phyloP scores from a whole-genome alignment of 768 basidiomycete species.

The Kwoniella shandongensis region DNA sequence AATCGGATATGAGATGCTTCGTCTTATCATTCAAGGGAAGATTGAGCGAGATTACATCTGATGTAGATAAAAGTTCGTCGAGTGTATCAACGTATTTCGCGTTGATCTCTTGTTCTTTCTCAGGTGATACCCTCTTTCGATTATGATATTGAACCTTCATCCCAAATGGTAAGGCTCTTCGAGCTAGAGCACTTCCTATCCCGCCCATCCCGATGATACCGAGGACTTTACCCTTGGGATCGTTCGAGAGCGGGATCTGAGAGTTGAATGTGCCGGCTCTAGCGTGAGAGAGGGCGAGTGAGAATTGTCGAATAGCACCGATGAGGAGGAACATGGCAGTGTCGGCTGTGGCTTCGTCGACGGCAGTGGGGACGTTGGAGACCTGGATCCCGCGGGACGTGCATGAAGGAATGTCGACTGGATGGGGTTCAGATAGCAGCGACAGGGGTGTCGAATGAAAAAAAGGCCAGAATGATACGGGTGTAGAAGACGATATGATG shows the following conservation, averaged over 20 bases:
- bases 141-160: conserved; percentile 80
- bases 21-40: conserved; percentile 20
- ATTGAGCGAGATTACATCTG: conserved; percentile 27
- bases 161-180: conserved; percentile 66
- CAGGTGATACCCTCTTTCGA: conserved; percentile 53
- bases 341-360: conserved; percentile 79
- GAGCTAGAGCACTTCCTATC: conserved; percentile 57
- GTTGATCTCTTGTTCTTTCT: too few relatives aligned
- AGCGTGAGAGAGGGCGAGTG: conserved; percentile 10
- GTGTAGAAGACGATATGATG: too few relatives aligned
- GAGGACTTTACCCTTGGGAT: conserved; percentile 49
- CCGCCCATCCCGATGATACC: conserved; percentile 56
- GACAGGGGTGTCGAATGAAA: too few relatives aligned
- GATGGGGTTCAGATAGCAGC: too few relatives aligned
- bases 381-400: conserved; percentile 52
- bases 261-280: background rate
- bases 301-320: conserved; percentile 30
- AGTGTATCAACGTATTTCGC: background rate
- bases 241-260: conserved; percentile 25
- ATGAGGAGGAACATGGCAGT: conserved; percentile 41
- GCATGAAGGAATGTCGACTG: too few relatives aligned
- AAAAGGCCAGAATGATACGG: too few relatives aligned
- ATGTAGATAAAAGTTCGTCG: conserved; percentile 12
- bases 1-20: conserved; percentile 14
- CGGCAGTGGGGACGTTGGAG: conserved; percentile 85